These are phyloP conservation scores for Mycena venus DNA, from an alignment of 768 basidiomycete species.

Conservation along the genomic window DNA sequence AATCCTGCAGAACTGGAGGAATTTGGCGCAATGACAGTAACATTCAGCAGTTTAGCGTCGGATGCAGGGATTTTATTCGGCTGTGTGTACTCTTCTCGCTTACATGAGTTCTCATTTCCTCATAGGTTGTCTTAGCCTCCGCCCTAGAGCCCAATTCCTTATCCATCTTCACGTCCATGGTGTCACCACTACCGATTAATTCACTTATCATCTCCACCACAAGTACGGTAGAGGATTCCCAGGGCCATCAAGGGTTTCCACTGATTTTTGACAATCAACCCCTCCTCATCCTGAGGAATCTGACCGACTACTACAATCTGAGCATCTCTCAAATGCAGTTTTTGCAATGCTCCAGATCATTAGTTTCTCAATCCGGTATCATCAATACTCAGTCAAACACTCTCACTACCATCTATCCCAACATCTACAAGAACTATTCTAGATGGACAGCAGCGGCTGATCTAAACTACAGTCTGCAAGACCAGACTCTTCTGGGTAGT, in stretches of 20 bases:
- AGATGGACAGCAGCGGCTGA: background rate
- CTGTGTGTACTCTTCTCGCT: no score
- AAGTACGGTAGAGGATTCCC: background rate
- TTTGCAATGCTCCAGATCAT: background rate
- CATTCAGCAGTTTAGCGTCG: background rate
- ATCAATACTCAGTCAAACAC: background rate
- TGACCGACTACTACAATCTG: background rate
- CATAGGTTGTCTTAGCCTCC: no score
- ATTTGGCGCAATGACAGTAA: background rate
- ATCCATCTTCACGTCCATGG: background rate
- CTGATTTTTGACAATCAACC: background rate
- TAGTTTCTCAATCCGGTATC: background rate
- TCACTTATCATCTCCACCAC: background rate
- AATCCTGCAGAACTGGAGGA: background rate
- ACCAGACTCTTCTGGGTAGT: background rate
- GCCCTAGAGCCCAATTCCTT: background rate
- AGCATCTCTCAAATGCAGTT: background rate
- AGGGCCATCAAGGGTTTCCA: background rate
- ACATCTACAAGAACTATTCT: background rate
- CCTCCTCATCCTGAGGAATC: background rate
- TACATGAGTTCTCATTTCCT: no score
- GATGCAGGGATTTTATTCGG: no score
- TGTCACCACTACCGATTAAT: background rate
- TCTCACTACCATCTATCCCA: background rate
- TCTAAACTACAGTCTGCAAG: background rate